Evolutionary conservation across 345 rosid species (phyloP).

Genomic region (Brassica rapa): DNA sequence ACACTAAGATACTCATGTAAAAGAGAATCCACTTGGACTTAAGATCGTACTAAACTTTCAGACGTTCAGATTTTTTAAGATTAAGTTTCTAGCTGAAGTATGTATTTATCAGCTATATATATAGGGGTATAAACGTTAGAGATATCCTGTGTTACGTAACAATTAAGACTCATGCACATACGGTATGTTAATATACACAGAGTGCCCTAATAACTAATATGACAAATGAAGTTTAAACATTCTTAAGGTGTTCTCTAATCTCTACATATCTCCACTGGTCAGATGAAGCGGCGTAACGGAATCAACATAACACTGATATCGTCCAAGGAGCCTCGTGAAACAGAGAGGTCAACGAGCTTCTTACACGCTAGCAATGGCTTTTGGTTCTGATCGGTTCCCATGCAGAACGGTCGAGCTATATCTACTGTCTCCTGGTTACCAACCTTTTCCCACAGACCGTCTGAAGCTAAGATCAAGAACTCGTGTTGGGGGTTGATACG

Average conservation of each 20-base stretch:
- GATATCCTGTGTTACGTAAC: background rate
- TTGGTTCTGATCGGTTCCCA: conserved; percentile 37
- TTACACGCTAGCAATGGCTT: conserved; percentile 59
- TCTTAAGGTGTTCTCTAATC: background rate
- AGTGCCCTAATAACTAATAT: background rate
- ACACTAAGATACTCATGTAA: no score
- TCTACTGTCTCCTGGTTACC: conserved; percentile 81
- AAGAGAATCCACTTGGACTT: conserved; percentile 23
- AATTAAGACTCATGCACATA: background rate
- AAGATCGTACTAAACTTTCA: conserved; percentile 22
- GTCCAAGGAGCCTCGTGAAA: conserved; percentile 70
- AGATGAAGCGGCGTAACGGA: conserved; percentile 42
- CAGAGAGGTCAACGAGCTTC: conserved; percentile 61
- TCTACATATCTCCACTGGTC: background rate
- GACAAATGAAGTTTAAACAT: background rate
- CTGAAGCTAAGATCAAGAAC: conserved; percentile 84
- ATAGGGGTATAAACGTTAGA: background rate
- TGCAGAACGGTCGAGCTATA: conserved; percentile 50
- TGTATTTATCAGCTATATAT: background rate
- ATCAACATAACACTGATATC: conserved; percentile 70
- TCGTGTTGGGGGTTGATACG: conserved; percentile 54
- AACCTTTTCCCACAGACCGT: conserved; percentile 93
- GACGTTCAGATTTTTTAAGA: background rate
- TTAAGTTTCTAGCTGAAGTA: background rate
- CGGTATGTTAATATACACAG: background rate